A percentile compares a stretch with the other conserved stretches of the same genome.
Conservation (phyloP, 2,329 filamentous ascomycete species). For the Diplodia corticola region DNA sequence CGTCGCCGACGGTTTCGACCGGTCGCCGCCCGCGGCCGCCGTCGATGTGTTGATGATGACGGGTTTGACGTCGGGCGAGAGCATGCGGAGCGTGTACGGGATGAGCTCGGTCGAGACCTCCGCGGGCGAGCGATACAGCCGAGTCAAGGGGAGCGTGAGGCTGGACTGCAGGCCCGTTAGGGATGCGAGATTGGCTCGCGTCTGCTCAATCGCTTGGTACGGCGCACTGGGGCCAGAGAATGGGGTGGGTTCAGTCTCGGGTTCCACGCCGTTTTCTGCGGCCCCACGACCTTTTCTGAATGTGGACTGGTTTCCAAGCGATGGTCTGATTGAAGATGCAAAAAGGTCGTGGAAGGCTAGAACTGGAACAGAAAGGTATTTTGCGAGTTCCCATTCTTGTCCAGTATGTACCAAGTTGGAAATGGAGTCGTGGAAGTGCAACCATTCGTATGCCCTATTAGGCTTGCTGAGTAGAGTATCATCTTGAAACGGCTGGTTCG, state of each 20-base stretch:
- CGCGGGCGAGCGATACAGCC: constrained; percentile 76
- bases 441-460: constrained; percentile 84
- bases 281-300: constrained; percentile 3
- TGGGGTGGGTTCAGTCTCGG: constrained; percentile 51
- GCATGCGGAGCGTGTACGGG: constrained; percentile 78
- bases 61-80: constrained; percentile 88
- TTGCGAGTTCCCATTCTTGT: constrained; percentile 89
- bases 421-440: constrained; percentile 86
- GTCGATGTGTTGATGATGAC: constrained; percentile 75
- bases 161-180: constrained; percentile 72
- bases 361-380: constrained; percentile 83
- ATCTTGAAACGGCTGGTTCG: constrained; percentile 86
- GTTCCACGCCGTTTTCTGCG: constrained; percentile 30
- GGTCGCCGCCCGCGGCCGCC: constrained; percentile 49
- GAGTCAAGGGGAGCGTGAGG: constrained; percentile 69
- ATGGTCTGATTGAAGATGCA: constrained; percentile 60
- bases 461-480: constrained; percentile 90
- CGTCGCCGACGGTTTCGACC: constrained; percentile 49
- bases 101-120: constrained; percentile 79
- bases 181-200: constrained; percentile 74
- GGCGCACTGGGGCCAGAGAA: constrained; percentile 83
- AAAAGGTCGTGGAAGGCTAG: constrained; percentile 92
- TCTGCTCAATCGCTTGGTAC: constrained; percentile 75
- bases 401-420: constrained; percentile 75
- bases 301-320: constrained; percentile 45